Evolutionary conservation across 257 asterid species (phyloP).

Genomic region (Mentha longifolia): DNA sequence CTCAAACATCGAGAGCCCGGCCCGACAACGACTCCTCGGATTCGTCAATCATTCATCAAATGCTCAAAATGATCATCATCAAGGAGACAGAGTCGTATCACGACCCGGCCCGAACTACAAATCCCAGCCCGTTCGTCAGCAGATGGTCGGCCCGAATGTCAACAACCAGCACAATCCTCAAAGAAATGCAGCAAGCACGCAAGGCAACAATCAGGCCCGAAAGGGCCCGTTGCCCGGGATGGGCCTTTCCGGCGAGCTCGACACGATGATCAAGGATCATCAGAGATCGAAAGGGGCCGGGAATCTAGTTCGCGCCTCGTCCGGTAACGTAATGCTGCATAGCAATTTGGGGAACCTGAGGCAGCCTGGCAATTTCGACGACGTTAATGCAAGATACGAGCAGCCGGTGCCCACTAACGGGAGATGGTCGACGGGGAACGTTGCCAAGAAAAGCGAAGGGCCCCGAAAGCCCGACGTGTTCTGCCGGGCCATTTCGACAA

Average conservation of each 20-base stretch:
- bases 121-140: constrained; percentile 42
- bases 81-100: constrained; percentile 62
- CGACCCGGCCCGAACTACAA: constrained; percentile 51
- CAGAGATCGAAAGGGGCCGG: constrained; percentile 52
- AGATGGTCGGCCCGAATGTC: constrained; percentile 30
- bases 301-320: constrained; percentile 67
- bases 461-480: constrained; percentile 49
- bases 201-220: constrained; percentile 42
- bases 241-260: constrained; percentile 78
- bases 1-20: constrained; percentile 37
- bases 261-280: constrained; percentile 65
- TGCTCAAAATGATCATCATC: constrained; percentile 24
- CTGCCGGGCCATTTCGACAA: constrained; percentile 80
- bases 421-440: constrained; percentile 53
- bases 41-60: constrained; percentile 12
- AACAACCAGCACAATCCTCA: constrained; percentile 30
- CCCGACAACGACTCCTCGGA: constrained; percentile 33
- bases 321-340: constrained; percentile 64
- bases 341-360: constrained; percentile 72
- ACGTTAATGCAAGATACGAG: constrained; percentile 52
- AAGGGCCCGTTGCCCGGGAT: constrained; percentile 46
- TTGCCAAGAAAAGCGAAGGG: constrained; percentile 51
- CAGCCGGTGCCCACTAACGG: constrained; percentile 3
- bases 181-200: constrained; percentile 30
- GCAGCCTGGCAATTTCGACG: constrained; percentile 31